Conservation (phyloP, 805 yeast species). For the Kodamaea neixiangensis region DNA sequence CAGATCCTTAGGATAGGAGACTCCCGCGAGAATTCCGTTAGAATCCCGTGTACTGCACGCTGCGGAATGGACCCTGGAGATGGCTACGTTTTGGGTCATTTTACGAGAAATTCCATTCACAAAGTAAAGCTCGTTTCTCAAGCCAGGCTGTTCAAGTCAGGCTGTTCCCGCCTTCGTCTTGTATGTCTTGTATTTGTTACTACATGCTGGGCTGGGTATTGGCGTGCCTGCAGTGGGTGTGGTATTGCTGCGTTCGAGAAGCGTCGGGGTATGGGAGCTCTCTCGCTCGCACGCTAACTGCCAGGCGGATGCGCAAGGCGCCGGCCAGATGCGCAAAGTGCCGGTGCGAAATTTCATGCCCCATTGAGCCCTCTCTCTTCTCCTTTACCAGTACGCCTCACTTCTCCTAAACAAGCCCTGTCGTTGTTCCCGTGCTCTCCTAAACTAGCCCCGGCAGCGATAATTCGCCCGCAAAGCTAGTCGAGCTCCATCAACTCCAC, state of each 20-base stretch:
- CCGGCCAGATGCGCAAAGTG: too few species aligned
- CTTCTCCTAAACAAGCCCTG: too few species aligned
- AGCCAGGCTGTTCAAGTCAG: neutral
- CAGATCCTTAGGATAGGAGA: neutral
- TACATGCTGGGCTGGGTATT: too few species aligned
- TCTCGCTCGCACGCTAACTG: too few species aligned
- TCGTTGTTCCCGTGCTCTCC: too few species aligned
- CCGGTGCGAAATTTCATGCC: too few species aligned
- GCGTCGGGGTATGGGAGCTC: too few species aligned
- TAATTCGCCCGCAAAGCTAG: neutral
- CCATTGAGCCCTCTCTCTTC: neutral
- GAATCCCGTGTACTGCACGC: neutral
- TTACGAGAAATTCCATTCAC: neutral
- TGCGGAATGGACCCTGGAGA: neutral
- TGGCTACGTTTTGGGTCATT: neutral
- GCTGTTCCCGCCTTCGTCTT: neutral
- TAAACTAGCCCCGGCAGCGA: neutral
- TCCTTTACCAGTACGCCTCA: neutral
- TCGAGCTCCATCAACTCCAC: slow-evolving; percentile 15
- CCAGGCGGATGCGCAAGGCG: too few species aligned
- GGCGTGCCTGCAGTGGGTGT: too few species aligned
- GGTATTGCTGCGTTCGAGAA: too few species aligned
- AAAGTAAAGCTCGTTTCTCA: neutral
- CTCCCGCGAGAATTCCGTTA: too few species aligned
- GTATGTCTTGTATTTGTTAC: neutral